Evolutionary conservation across 2,329 filamentous ascomycete species (phyloP), one percentile per base, ranked within the genome.

Genomic region (Cercospora sp.): DNA sequence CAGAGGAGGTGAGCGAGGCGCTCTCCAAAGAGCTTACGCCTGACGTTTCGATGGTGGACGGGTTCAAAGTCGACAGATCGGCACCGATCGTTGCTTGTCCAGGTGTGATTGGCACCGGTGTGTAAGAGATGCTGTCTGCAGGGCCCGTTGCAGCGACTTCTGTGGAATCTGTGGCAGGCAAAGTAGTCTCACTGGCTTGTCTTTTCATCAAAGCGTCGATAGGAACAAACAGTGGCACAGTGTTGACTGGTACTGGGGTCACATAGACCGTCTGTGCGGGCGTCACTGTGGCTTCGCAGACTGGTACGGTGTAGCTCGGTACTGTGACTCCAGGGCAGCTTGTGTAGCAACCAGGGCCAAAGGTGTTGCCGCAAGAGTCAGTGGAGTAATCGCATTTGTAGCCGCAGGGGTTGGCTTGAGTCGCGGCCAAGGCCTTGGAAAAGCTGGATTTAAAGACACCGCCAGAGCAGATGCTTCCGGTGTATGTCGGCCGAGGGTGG

Each of bases 311-410:
- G 53, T 66, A 72, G n/a, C 32, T 64, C 9, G 70, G 69, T 43
- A 49, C 57, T 7, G 66, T 32, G 18, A 45, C 43, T 6, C 67
- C 69, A 2, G 69, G 61, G 58, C 70, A 73, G 18, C 21, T 61
- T 9, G 70, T 69, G 30, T 68, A 73, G 40, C 72, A 73, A 9
- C 72, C 72, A 3, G 70, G 69, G 7, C 72, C 72, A 63, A 67
- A 74, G 12, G 71, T 73, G 51, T 73, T 69, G 10, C 70, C 71
- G 43, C 72, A 74, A 30, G 57, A 55, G 37, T 73, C 69, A 43
- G 69, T 69, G 13, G 61, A 66, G 37, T 68, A 64, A 53, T 72
- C 63, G 57, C 72, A 74, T 7, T 61, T 67, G 21, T 70, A 67
- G 13, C 67, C 67, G 51, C 69, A 71, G 5, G 65, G 49, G 12